Conservation (phyloP, 2,329 filamentous ascomycete genomes). For the Colletotrichum lindemuthianum region DNA sequence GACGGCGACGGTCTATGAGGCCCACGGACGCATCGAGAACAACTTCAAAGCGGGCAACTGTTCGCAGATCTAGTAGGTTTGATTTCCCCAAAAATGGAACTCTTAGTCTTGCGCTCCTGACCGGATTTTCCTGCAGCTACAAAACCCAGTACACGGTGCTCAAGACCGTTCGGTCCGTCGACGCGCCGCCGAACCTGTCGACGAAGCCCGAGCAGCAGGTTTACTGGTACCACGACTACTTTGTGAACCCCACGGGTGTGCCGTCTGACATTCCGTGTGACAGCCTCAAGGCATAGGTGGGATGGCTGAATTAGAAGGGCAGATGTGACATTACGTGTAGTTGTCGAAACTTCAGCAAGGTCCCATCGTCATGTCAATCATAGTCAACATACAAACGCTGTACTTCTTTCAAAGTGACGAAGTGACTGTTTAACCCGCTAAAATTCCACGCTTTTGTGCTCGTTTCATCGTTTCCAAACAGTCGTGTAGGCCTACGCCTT, state of each 20-base stretch:
- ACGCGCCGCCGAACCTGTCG: conserved; percentile 24
- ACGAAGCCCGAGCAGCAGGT: conserved; percentile 23
- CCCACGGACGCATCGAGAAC: conserved; percentile 24
- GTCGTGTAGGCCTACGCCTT: too few species aligned
- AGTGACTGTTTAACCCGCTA: too few species aligned
- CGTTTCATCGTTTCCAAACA: too few species aligned
- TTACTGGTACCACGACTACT: conserved; percentile 33
- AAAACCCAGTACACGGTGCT: conserved; percentile 30
- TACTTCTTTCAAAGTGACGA: too few species aligned
- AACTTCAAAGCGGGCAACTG: conserved; percentile 31
- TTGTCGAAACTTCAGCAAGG: too few species aligned
- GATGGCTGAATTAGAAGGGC: too few species aligned
- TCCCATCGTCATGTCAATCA: too few species aligned
- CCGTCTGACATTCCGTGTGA: conserved; percentile 30
- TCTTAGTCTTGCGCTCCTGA: neutral
- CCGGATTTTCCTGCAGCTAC: conserved; percentile 2
- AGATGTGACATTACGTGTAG: too few species aligned
- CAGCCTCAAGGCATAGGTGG: neutral
- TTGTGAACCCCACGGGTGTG: conserved; percentile 24
- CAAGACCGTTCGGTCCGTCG: conserved; percentile 15
- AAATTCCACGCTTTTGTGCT: too few species aligned
- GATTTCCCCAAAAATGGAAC: too few species aligned
- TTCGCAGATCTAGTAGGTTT: conserved; percentile 30
- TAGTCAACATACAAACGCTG: too few species aligned
- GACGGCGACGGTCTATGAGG: conserved; percentile 25